phyloP scores from a whole-genome alignment of 768 basidiomycete genomes.

The Boletus reticulatus region DNA sequence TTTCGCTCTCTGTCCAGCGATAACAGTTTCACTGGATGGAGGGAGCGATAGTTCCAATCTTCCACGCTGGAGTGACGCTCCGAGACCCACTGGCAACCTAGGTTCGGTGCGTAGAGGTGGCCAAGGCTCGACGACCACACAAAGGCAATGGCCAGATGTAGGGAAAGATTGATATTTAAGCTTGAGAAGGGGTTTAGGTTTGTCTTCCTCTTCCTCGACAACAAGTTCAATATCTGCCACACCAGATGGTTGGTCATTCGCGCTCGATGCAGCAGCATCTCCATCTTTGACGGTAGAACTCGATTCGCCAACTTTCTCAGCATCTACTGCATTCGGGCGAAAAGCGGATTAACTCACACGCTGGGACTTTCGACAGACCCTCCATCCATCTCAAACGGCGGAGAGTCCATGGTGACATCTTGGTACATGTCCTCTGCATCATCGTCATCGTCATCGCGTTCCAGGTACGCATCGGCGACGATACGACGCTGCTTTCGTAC shows the following conservation, averaged over 20 bases:
- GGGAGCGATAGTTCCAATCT: slow-evolving; percentile 32
- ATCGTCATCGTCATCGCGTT: slow-evolving; percentile 24
- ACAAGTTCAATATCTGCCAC: slow-evolving; percentile 38
- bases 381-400: background rate
- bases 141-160: slow-evolving; percentile 71
- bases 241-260: slow-evolving; percentile 1
- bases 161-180: slow-evolving; percentile 70
- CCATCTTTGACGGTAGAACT: background rate
- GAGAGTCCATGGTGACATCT: slow-evolving; percentile 20
- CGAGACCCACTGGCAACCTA: slow-evolving; percentile 32
- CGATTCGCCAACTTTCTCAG: background rate
- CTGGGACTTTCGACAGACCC: background rate
- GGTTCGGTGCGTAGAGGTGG: slow-evolving; percentile 46
- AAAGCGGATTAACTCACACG: slow-evolving; percentile 3
- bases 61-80: slow-evolving; percentile 18
- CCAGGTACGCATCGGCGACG: slow-evolving; percentile 24
- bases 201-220: slow-evolving; percentile 59
- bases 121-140: slow-evolving; percentile 83
- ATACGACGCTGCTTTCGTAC: slow-evolving; percentile 32
- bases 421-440: slow-evolving; percentile 1
- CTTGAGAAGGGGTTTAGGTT: slow-evolving; percentile 67
- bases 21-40: slow-evolving; percentile 11
- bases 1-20: slow-evolving; percentile 36
- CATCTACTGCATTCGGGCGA: background rate
- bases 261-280: background rate